Evolutionary conservation across 148 eudicot genomes (phyloP), one percentile per base, ranked within the genome.

Genomic region (Pharnaceum exiguum): DNA sequence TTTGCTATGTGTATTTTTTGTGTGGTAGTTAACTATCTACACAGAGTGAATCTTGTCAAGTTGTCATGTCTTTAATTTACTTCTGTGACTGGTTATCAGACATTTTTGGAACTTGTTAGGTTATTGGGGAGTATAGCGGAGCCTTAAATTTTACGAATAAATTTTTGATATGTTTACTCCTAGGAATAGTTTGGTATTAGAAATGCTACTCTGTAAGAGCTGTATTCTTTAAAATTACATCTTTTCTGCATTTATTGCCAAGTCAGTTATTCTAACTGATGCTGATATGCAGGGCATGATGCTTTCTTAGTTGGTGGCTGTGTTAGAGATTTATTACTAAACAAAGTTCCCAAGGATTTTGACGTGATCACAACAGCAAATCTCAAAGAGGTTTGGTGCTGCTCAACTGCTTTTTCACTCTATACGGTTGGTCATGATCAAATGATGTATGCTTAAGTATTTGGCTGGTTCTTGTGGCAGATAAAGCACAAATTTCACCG

Each of bases 221-320:
- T n/a, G n/a, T n/a, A n/a, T n/a, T n/a, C 44, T 58, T 49, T 47
- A 42, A 18, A 9, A 45, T 18, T 21, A 35, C 8, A 6, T 35
- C 38, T 35, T 35, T 35, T 35, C 12, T 35, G 38, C 12, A 35
- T 35, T 35, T 6, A 6, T 55, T 25, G 10, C 24, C 26, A 36
- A 30, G 24, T 37, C 23, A 49, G 23, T n/a, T 16, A 50, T 59
- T 36, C 46, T 23, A 60, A 67, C 32, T 57, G 51, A 46, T 29
- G 39, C 16, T 40, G 59, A 51, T 70, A 17, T 68, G 65, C 93
- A 90, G 98, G 98, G 47, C 78, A 71, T 69, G 82, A 81, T 51
- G 81, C 98, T 60, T 93, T 81, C 72, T 75, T 93, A 67, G 98
- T 93, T 30, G 98, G 98, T 79, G 98, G 98, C 31, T 93, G 96